Percentiles rank a stretch among this genome's conserved stretches.
Evolutionary conservation across 176 grass and related monocot species (phyloP).

Genomic region (Secale cereale): DNA sequence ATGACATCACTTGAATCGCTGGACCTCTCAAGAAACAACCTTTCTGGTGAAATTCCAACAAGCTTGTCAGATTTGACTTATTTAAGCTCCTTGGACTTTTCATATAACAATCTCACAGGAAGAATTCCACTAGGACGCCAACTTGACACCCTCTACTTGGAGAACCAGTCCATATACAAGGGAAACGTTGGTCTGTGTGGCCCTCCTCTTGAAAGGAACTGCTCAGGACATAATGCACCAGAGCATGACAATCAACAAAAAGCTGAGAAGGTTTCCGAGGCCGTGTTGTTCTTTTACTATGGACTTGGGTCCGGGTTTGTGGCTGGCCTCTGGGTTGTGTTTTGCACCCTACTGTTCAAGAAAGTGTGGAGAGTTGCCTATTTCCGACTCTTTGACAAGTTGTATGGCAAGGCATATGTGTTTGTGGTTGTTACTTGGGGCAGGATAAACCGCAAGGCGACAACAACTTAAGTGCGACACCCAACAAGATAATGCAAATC

Average conservation of each 20-base stretch:
- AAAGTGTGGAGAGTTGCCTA: slow-evolving; percentile 22
- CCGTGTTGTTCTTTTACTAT: not conserved
- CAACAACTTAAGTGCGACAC: not conserved
- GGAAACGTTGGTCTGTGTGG: slow-evolving; percentile 31
- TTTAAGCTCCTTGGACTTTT: slow-evolving; percentile 30
- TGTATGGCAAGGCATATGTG: slow-evolving; percentile 2
- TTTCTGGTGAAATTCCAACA: slow-evolving; percentile 26
- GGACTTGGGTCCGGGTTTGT: slow-evolving; percentile 20
- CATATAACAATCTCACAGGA: slow-evolving; percentile 35
- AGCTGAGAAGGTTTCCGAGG: not conserved
- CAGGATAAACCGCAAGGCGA: not conserved
- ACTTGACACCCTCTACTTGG: slow-evolving; percentile 30
- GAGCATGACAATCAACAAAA: no score
- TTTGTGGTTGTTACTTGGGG: not conserved
- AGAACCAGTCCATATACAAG: slow-evolving; percentile 13
- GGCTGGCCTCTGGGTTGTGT: slow-evolving; percentile 24
- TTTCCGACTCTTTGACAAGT: not conserved
- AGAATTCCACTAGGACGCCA: slow-evolving; percentile 29
- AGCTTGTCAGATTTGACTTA: slow-evolving; percentile 6
- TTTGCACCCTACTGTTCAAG: slow-evolving; percentile 4
- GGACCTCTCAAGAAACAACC: slow-evolving; percentile 28
- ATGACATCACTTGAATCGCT: slow-evolving; percentile 43
- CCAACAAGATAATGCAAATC: not conserved
- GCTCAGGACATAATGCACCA: not conserved
- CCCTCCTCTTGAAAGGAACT: slow-evolving; percentile 17